Evolutionary conservation across 257 asterid species (phyloP).

Genomic region (Jasminum sambac): DNA sequence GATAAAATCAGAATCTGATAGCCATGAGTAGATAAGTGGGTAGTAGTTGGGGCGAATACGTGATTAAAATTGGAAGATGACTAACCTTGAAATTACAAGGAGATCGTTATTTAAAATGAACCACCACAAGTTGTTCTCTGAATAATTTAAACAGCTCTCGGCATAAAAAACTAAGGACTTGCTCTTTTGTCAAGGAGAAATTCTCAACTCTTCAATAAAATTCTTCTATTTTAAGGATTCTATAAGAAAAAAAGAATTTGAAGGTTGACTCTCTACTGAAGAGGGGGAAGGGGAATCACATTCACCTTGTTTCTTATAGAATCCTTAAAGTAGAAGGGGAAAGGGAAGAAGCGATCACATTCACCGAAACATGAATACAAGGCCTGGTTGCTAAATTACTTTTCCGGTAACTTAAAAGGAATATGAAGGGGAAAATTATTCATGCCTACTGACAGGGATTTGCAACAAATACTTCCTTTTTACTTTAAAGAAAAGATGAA

Average conservation of each 20-base stretch:
- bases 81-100: no score
- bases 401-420: no score
- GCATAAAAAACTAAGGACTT: no score
- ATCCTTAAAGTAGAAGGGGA: no score
- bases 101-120: no score
- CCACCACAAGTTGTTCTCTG: no score
- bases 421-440: not conserved
- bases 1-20: no score
- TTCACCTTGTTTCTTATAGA: no score
- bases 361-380: not conserved
- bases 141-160: no score
- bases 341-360: not conserved
- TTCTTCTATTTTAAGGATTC: constrained; percentile 2
- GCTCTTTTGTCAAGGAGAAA: not conserved
- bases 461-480: not conserved
- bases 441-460: not conserved
- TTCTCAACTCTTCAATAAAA: not conserved
- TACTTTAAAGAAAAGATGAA: not conserved
- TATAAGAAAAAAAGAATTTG: not conserved
- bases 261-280: constrained; percentile 2
- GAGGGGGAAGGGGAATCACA: not conserved
- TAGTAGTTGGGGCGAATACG: no score
- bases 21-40: no score
- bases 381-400: not conserved
- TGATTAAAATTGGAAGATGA: no score